Evolutionary conservation across 371 early-diverging fungal species (phyloP), one percentile per base, ranked within the genome.

Genomic region (Mortierella sp.): DNA sequence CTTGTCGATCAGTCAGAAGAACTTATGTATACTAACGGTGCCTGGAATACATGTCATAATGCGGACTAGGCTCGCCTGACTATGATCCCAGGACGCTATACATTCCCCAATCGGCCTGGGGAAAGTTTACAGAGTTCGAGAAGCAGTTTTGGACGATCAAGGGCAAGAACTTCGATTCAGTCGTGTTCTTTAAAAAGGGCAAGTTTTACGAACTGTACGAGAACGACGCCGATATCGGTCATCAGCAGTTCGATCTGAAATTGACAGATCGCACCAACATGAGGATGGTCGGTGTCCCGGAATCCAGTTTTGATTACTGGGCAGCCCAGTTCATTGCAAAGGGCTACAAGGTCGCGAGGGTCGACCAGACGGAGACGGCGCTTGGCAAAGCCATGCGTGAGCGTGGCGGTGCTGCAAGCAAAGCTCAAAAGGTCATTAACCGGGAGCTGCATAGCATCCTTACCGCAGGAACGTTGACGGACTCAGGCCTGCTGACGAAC

Each of bases 101-200:
- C 61, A 93, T 99, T 30, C 98, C 99, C 0, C 37, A 57, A 12
- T 66, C 80, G 4, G 93, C 94, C 0, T 96, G 94, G 93, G 71
- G 79, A 4, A 84, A 85, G 23, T 96, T 99, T 57, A 97, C 99
- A 6, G 93, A 97, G 7, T 99, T 99, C 81, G 99, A 99, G 84
- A 89, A 89, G 44, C 99, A 99, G 82, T 99, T 94, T 79, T 99
- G 99, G 99, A 93, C 95, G 70, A 97, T 99, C 63, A 99, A 99
- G 80, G 83, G 86, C 50, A 86, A 92, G 47, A 90, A 96, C 61
- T 99, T 95, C 91, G 98, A 99, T 78, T 94, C 97, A 0, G 93
- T 95, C 23, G 96, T 99, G n/a, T 99, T 99, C 73, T 99, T 99
- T 84, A 96, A 99, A 83, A 97, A 99, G 85, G 99, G 99, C 70